These are phyloP conservation scores for Moniliophthora roreri DNA, from an alignment of 1,284 basidiomycete species.

Conservation along the genomic window DNA sequence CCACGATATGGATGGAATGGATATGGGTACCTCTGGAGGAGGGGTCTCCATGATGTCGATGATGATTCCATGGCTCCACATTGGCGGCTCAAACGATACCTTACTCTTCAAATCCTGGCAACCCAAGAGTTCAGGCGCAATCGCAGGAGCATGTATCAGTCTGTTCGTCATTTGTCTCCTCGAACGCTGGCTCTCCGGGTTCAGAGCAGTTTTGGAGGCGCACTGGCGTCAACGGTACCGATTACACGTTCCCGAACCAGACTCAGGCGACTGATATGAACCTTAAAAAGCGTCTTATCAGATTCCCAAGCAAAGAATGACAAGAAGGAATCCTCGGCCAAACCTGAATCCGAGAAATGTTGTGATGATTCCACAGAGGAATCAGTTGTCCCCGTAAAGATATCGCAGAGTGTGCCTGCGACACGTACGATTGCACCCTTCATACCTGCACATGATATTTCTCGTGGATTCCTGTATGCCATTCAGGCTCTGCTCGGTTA, in stretches of 20 bases:
- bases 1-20: conserved; percentile 5
- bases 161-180: conserved; percentile 66
- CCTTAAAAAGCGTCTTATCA: too few relatives aligned
- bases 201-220: conserved; percentile 48
- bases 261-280: too few relatives aligned
- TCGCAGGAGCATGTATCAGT: conserved; percentile 73
- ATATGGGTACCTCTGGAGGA: conserved; percentile 16
- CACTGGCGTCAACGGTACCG: conserved; percentile 47
- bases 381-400: not conserved
- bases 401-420: conserved; percentile 8
- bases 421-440: conserved; percentile 52
- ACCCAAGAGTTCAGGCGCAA: conserved; percentile 64
- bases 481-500: conserved; percentile 59
- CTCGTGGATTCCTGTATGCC: conserved; percentile 58
- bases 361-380: not conserved
- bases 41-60: conserved; percentile 26
- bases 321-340: not conserved
- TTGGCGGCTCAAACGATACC: conserved; percentile 51
- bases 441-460: conserved; percentile 56
- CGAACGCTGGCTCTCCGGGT: conserved; percentile 65
- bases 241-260: not conserved
- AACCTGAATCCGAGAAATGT: conserved; percentile 12
- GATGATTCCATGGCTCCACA: conserved; percentile 70
- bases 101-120: conserved; percentile 71
- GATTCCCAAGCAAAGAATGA: not conserved